Evolutionary conservation across 2,329 filamentous ascomycete species (phyloP).

Genomic region (Dryadomyces quercivorus): DNA sequence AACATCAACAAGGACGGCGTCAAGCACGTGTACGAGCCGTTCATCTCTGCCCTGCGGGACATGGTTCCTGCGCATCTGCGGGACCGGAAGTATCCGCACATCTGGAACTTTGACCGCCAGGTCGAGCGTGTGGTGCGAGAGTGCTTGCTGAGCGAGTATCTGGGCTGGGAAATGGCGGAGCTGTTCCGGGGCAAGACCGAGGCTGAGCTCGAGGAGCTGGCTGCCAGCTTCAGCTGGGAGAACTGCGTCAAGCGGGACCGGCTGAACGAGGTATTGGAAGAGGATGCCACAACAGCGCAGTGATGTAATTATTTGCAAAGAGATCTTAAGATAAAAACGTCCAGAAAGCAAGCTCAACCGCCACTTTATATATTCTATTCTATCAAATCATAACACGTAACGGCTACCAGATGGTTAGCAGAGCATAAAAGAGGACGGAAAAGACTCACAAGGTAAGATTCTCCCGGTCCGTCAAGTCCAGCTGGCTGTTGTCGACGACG

Average conservation of each 20-base stretch:
- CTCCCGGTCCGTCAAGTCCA: slow-evolving; percentile 8
- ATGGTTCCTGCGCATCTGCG: slow-evolving; percentile 28
- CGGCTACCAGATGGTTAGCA: background rate
- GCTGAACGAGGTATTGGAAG: slow-evolving; percentile 34
- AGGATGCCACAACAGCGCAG: background rate
- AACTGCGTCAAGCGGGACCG: slow-evolving; percentile 37
- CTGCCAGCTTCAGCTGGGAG: slow-evolving; percentile 38
- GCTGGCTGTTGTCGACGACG: slow-evolving; percentile 5
- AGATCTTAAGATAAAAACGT: no score
- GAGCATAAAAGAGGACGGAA: background rate
- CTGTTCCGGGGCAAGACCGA: slow-evolving; percentile 37
- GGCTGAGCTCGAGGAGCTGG: slow-evolving; percentile 41
- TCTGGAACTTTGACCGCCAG: slow-evolving; percentile 38
- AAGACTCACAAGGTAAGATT: slow-evolving; percentile 8
- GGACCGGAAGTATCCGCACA: slow-evolving; percentile 32
- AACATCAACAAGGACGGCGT: slow-evolving; percentile 15
- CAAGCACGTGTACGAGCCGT: slow-evolving; percentile 26
- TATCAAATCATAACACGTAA: background rate
- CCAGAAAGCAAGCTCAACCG: no score
- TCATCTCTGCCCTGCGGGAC: slow-evolving; percentile 28
- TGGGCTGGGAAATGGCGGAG: slow-evolving; percentile 41
- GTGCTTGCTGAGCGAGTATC: slow-evolving; percentile 31
- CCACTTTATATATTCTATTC: no score
- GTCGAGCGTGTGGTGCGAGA: slow-evolving; percentile 30
- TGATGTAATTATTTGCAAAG: no score